Conservation (phyloP, 345 rosid species). For the Dipteronia sinensis region DNA sequence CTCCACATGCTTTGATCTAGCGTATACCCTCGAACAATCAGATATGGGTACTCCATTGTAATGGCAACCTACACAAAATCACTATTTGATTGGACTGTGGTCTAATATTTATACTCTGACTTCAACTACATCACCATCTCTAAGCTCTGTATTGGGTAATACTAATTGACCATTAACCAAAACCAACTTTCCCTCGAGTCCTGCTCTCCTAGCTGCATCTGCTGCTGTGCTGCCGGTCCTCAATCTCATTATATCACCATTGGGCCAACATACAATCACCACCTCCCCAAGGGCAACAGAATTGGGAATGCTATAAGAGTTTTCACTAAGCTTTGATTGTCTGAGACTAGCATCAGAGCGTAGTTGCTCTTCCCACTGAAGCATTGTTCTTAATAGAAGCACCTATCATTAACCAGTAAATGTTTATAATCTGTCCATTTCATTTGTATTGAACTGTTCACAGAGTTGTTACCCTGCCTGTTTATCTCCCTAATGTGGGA, state of each 20-base stretch:
- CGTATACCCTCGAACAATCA: neutral
- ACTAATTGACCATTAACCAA: constrained; percentile 63
- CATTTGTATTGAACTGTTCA: neutral
- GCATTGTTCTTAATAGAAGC: constrained; percentile 69
- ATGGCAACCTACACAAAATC: constrained; percentile 2
- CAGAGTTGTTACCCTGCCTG: neutral
- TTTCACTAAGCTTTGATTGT: constrained; percentile 26
- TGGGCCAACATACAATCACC: constrained; percentile 63
- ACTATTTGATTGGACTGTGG: neutral
- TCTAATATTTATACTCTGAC: constrained; percentile 41
- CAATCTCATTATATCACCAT: constrained; percentile 70
- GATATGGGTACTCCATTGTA: neutral
- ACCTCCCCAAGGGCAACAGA: constrained; percentile 53
- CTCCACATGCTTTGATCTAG: neutral
- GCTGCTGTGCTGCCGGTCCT: constrained; percentile 74
- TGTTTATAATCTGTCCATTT: neutral
- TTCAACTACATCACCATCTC: constrained; percentile 72
- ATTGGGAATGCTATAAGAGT: constrained; percentile 13
- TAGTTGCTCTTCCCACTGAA: constrained; percentile 72
- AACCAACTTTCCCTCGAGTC: constrained; percentile 64
- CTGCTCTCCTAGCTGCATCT: constrained; percentile 67
- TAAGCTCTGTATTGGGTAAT: constrained; percentile 62
- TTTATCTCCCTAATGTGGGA: neutral
- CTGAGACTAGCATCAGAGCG: constrained; percentile 45
- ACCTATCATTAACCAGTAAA: constrained; percentile 36